Percentiles rank a stretch among this genome's conserved stretches.
phyloP scores from a whole-genome alignment of 495 filamentous ascomycete species.

The Mycothermus thermophilus region DNA sequence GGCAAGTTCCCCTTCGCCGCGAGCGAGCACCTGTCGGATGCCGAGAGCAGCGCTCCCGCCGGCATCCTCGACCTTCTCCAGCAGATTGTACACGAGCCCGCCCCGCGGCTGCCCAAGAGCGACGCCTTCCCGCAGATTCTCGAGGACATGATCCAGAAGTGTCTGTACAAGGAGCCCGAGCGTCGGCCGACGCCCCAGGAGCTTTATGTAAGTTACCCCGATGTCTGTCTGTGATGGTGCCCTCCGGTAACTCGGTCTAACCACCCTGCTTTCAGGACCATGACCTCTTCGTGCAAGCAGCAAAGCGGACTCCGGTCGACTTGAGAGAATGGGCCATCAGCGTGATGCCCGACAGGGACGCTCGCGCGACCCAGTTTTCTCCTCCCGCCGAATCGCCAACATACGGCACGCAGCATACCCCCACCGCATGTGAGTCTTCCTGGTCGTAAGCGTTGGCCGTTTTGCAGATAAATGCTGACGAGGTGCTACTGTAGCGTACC shows the following conservation, averaged over 20 bases:
- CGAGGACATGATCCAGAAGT: conserved; percentile 94
- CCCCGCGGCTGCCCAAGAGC: conserved; percentile 85
- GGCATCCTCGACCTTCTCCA: conserved; percentile 93
- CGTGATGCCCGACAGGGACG: no score
- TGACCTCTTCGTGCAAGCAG: conserved; percentile 85
- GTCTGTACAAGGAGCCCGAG: conserved; percentile 75
- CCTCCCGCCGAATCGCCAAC: conserved; percentile 43
- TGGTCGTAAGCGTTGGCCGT: conserved; percentile 47
- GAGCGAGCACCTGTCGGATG: conserved; percentile 49
- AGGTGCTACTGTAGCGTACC: conserved; percentile 24
- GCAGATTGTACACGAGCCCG: conserved; percentile 93
- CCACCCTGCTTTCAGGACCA: conserved; percentile 46
- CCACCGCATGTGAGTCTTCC: conserved; percentile 54
- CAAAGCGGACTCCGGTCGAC: conserved; percentile 86
- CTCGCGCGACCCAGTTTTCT: conserved; percentile 50
- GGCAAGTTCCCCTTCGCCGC: conserved; percentile 89
- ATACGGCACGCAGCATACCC: conserved; percentile 29
- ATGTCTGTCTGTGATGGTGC: not conserved
- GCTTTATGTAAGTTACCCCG: conserved; percentile 36
- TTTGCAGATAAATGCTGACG: no score
- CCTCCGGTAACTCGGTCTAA: conserved; percentile 9
- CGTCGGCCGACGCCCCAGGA: conserved; percentile 83
- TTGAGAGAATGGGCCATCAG: conserved; percentile 80
- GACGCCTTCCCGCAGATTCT: conserved; percentile 90
- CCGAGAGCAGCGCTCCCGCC: conserved; percentile 57